Percentiles rank a stretch among this genome's conserved stretches.
Evolutionary conservation across 2,329 filamentous ascomycete genomes (phyloP).

Genomic region (Pseudocercospora macadamiae): DNA sequence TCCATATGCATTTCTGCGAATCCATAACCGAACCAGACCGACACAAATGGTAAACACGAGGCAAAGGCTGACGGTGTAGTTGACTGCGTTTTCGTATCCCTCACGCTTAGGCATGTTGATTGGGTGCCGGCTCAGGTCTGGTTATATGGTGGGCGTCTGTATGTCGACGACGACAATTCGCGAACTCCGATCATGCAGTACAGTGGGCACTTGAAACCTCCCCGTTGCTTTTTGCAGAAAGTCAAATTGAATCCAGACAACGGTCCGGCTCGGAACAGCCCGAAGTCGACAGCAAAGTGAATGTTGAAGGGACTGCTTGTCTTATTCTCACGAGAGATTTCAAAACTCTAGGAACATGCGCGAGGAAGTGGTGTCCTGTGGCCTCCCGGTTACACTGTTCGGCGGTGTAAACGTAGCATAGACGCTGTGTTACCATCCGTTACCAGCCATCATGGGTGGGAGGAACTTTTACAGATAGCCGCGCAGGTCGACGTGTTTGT

Average conservation of each 20-base stretch:
- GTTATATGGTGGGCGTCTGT: neutral
- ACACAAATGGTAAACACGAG: constrained; percentile 37
- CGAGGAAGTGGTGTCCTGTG: constrained; percentile 2
- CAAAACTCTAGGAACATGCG: neutral
- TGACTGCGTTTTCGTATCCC: constrained; percentile 32
- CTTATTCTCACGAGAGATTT: constrained; percentile 7
- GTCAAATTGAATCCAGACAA: neutral
- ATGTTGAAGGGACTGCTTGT: constrained; percentile 1
- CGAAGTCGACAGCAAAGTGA: constrained; percentile 3
- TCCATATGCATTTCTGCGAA: constrained; percentile 35
- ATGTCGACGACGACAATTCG: neutral
- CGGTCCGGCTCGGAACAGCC: constrained; percentile 4
- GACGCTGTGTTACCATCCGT: constrained; percentile 7
- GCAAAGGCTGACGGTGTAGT: constrained; percentile 37
- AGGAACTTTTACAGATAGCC: constrained; percentile 1
- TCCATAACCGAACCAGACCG: constrained; percentile 34
- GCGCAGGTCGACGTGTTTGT: neutral
- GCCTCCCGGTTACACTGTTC: constrained; percentile 6
- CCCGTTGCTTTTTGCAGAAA: neutral
- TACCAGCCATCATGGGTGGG: neutral
- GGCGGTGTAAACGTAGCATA: constrained; percentile 1
- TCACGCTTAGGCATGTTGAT: constrained; percentile 30
- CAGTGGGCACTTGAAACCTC: constrained; percentile 4
- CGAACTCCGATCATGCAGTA: constrained; percentile 8
- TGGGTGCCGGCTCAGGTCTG: neutral